These are phyloP conservation scores for Pythium brachiatum DNA, from an alignment of 352 stramenopile species.

Conservation along the genomic window DNA sequence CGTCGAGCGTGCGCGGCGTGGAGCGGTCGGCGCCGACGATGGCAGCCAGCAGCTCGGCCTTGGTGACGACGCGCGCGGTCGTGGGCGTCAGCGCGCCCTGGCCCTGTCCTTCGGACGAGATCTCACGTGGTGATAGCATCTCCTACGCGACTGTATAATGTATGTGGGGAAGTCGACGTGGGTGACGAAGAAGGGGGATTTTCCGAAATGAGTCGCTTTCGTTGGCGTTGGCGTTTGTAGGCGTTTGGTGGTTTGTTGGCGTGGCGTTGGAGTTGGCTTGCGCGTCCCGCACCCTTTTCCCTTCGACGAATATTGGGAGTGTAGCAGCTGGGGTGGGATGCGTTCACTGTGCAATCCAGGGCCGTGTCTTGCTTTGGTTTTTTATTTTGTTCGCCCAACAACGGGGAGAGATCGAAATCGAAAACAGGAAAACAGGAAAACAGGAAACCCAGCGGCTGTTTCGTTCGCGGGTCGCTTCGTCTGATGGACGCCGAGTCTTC, in stretches of 20 bases:
- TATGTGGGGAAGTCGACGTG: no score
- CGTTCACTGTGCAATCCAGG: not conserved
- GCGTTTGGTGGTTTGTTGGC: not conserved
- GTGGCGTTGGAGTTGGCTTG: no score
- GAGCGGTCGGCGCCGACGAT: conserved; percentile 32
- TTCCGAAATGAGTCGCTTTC: conserved; percentile 3
- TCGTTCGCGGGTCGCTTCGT: conserved; percentile 9
- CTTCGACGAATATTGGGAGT: not conserved
- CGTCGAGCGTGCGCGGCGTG: conserved; percentile 56
- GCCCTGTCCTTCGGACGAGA: conserved; percentile 67
- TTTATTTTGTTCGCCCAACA: no score
- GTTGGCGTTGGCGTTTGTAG: not conserved
- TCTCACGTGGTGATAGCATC: conserved; percentile 53
- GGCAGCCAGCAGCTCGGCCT: conserved; percentile 32
- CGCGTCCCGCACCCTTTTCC: not conserved
- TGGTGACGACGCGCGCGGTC: conserved; percentile 55
- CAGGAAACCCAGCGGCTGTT: not conserved
- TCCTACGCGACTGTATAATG: not conserved
- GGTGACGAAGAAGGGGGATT: not conserved
- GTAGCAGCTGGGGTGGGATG: not conserved
- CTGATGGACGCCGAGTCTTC: conserved; percentile 7
- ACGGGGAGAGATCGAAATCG: not conserved
- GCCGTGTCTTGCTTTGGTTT: not conserved
- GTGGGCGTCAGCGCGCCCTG: conserved; percentile 47
- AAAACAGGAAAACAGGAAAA: not conserved